Conservation (phyloP, 257 asterid genomes). For the Solanum medicagineum region DNA sequence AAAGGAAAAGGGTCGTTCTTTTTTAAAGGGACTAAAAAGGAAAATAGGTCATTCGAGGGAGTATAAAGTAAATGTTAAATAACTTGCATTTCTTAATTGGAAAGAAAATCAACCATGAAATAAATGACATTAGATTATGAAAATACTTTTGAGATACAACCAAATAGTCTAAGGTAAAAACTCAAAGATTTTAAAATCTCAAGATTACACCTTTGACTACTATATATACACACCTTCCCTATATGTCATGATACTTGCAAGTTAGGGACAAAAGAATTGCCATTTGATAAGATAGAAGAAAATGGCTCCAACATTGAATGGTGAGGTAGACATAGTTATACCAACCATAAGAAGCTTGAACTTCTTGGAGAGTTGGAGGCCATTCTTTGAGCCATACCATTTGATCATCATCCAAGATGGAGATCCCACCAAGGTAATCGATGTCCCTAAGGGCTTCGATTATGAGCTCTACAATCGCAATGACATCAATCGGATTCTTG, state of each 20-base stretch:
- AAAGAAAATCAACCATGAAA: not conserved
- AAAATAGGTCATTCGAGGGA: too few species aligned
- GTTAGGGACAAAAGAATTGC: not conserved
- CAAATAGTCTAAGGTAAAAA: not conserved
- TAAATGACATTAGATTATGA: not conserved
- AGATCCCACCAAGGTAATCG: conserved; percentile 18
- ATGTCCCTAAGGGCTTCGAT: conserved; percentile 30
- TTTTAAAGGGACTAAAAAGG: too few species aligned
- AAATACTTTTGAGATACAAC: not conserved
- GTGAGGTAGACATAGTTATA: conserved; percentile 32
- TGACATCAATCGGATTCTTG: conserved; percentile 24
- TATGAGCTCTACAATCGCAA: conserved; percentile 29
- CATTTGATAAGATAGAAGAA: not conserved
- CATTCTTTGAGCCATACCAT: conserved; percentile 31
- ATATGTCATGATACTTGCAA: not conserved
- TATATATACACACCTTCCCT: not conserved
- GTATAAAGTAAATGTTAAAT: not conserved
- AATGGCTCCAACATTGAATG: conserved; percentile 14
- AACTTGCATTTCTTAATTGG: not conserved
- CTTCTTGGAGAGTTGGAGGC: conserved; percentile 33
- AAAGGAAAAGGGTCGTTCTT: too few species aligned
- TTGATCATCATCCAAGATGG: conserved; percentile 38
- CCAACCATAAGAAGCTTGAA: conserved; percentile 31
- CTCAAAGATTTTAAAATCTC: not conserved
- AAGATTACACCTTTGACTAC: not conserved